phyloP scores from a whole-genome alignment of 1,284 basidiomycete genomes.

The Microbotryum violaceum region DNA sequence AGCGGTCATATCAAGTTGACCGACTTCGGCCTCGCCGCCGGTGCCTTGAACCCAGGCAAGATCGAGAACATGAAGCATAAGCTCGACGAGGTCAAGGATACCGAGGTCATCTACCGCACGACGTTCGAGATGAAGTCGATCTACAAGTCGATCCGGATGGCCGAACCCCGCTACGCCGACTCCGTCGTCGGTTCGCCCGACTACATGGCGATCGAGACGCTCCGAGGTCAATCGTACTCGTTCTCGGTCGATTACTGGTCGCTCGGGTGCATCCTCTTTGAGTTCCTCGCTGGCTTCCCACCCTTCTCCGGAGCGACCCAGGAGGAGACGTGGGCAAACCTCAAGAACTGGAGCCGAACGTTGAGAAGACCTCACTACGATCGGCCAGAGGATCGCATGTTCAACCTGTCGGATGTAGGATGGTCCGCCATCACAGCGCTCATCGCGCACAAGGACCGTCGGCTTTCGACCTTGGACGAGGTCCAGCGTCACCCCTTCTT shows the following conservation, averaged over 20 bases:
- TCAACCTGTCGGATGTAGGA: conserved; percentile 87
- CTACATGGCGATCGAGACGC: conserved; percentile 61
- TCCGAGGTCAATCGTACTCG: conserved; percentile 88
- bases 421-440: conserved; percentile 93
- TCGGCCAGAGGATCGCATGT: conserved; percentile 90
- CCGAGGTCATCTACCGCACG: conserved; percentile 78
- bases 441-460: conserved; percentile 66
- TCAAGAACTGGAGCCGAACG: conserved; percentile 93
- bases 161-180: conserved; percentile 90
- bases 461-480: conserved; percentile 66
- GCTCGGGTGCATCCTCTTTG: conserved; percentile 94
- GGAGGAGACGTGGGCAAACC: conserved; percentile 98
- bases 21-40: conserved; percentile 96
- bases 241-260: conserved; percentile 99
- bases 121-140: conserved; percentile 92
- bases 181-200: conserved; percentile 98
- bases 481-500: conserved; percentile 83
- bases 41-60: conserved; percentile 86
- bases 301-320: conserved; percentile 93
- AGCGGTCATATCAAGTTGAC: conserved; percentile 97
- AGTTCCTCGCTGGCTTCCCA: conserved; percentile 64
- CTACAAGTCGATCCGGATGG: conserved; percentile 84
- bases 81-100: conserved; percentile 95
- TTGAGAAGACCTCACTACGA: conserved; percentile 89
- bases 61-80: conserved; percentile 92